phyloP scores from a whole-genome alignment of 2,329 filamentous ascomycete genomes.

The Xylariaceae sp. region DNA sequence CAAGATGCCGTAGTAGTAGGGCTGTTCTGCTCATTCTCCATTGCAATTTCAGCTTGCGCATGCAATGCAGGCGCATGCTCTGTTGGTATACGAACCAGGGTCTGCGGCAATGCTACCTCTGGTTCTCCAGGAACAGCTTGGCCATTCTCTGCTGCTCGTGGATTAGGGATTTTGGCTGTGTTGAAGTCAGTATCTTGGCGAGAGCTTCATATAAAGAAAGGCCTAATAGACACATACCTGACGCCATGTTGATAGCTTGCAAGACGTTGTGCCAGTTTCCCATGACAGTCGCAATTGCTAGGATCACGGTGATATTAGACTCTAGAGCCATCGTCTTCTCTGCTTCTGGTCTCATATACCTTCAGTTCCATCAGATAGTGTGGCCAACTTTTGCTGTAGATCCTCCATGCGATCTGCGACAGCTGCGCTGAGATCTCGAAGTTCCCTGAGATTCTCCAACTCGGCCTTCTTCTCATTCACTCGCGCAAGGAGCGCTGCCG shows the following conservation, averaged over 20 bases:
- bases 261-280: slow-evolving; percentile 86
- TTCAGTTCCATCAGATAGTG: slow-evolving; percentile 76
- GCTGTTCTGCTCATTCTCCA: slow-evolving; percentile 38
- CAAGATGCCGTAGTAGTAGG: slow-evolving; percentile 11
- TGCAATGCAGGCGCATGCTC: slow-evolving; percentile 65
- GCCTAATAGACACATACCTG: slow-evolving; percentile 48
- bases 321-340: background rate
- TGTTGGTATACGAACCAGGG: slow-evolving; percentile 77
- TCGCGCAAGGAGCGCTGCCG: slow-evolving; percentile 64
- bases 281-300: slow-evolving; percentile 77
- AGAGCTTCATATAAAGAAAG: background rate
- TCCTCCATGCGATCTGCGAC: slow-evolving; percentile 78
- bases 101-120: slow-evolving; percentile 62
- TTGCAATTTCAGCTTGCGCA: slow-evolving; percentile 50
- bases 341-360: slow-evolving; percentile 40
- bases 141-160: slow-evolving; percentile 40
- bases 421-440: slow-evolving; percentile 72
- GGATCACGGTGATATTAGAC: slow-evolving; percentile 18
- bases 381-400: slow-evolving; percentile 70
- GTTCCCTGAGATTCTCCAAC: slow-evolving; percentile 69
- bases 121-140: slow-evolving; percentile 35
- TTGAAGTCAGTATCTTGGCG: slow-evolving; percentile 9
- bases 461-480: slow-evolving; percentile 84
- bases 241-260: slow-evolving; percentile 80
- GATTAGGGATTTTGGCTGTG: slow-evolving; percentile 63